These are phyloP conservation scores for Mortierella sp. DNA, from an alignment of 371 early-diverging fungal genomes.

Conservation along the genomic window DNA sequence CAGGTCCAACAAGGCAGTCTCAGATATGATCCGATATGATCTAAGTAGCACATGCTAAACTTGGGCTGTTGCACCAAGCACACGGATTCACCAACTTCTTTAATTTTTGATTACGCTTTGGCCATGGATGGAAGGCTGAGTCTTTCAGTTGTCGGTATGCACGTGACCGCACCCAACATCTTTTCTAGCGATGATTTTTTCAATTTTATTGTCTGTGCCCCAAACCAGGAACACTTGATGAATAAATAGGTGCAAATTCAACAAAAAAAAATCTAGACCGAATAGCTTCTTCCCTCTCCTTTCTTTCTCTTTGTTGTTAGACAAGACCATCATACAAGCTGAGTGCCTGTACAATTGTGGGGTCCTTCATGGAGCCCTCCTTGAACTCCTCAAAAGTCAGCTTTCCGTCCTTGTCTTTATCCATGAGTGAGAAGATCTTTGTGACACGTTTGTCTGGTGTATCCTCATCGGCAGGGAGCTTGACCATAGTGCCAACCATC, in stretches of 20 bases:
- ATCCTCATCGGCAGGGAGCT: conserved; percentile 90
- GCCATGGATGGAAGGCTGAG: neutral
- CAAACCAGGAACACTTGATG: no score
- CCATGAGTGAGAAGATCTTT: conserved; percentile 93
- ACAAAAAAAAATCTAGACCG: no score
- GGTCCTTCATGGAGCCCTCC: conserved; percentile 90
- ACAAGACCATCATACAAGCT: conserved; percentile 89
- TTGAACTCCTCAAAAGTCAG: conserved; percentile 89
- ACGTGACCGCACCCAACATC: neutral
- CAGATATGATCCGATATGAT: neutral
- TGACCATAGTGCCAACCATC: conserved; percentile 93
- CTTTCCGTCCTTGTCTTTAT: conserved; percentile 83
- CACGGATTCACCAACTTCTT: no score
- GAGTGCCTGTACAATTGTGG: conserved; percentile 90
- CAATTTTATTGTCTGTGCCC: no score
- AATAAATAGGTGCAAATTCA: no score
- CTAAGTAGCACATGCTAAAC: neutral
- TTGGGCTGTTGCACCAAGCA: no score
- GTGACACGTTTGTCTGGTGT: conserved; percentile 94
- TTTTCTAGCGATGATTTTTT: neutral
- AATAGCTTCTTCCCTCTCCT: neutral
- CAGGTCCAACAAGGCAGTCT: neutral
- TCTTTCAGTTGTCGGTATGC: neutral
- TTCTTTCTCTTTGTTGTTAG: conserved; percentile 40
- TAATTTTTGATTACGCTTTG: neutral